A percentile compares a stretch with the other conserved stretches of the same genome.
These are phyloP conservation scores for carrot (Daucus carota) DNA, from an alignment of 129 eudicot species.

Conservation along the genomic window DNA sequence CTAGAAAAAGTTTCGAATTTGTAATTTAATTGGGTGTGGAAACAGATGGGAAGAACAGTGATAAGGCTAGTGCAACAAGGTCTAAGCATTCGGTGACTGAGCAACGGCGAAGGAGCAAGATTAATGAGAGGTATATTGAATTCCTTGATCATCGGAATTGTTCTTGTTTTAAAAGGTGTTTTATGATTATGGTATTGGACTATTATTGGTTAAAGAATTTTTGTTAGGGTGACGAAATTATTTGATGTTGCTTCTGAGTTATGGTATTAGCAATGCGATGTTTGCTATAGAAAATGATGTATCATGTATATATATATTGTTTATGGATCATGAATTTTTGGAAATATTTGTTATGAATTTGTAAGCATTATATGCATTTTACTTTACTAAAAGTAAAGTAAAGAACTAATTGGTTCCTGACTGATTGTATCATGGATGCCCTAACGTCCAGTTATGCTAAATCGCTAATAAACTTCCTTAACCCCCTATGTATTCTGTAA, in stretches of 20 bases:
- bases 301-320: background rate
- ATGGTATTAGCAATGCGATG: background rate
- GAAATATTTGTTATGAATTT: background rate
- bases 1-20: background rate
- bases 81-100: slow-evolving; percentile 97
- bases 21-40: slow-evolving; percentile 17
- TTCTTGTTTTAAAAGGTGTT: background rate
- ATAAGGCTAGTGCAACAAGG: slow-evolving; percentile 67
- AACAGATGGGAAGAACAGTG: slow-evolving; percentile 77
- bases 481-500: background rate
- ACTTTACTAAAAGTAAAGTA: background rate
- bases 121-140: slow-evolving; percentile 72
- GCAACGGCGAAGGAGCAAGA: slow-evolving; percentile 90
- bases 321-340: background rate
- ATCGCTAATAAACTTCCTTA: background rate
- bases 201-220: too few species aligned
- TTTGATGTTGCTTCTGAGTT: background rate
- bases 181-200: background rate
- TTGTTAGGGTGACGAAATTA: background rate
- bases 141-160: background rate
- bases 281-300: background rate
- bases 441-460: background rate
- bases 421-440: background rate
- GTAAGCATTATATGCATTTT: background rate
- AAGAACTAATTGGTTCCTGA: background rate